phyloP scores from a whole-genome alignment of 2,329 filamentous ascomycete genomes.

The Orbilia javanica region DNA sequence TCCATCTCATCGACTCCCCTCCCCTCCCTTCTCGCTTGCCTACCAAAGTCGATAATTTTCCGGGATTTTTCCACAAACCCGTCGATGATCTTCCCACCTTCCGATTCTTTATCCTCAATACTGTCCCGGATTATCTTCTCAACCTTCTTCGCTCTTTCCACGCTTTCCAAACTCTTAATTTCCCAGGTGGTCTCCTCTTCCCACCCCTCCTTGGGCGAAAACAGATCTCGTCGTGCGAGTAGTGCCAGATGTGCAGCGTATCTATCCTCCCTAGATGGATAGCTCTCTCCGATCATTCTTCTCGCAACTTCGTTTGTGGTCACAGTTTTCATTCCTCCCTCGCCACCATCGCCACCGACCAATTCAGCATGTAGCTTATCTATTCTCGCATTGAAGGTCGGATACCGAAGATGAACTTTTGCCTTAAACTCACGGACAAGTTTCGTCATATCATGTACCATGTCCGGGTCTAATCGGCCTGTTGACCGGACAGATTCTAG shows the following conservation, averaged over 20 bases:
- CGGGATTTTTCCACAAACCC: slow-evolving; percentile 70
- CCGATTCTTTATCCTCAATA: slow-evolving; percentile 61
- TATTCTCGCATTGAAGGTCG: slow-evolving; percentile 35
- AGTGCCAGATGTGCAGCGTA: slow-evolving; percentile 79
- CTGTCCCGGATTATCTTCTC: slow-evolving; percentile 23
- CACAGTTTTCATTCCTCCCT: slow-evolving; percentile 21
- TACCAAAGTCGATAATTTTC: slow-evolving; percentile 69
- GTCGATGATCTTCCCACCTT: slow-evolving; percentile 58
- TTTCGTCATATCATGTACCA: slow-evolving; percentile 42
- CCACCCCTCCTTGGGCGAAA: slow-evolving; percentile 67
- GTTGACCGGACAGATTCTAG: slow-evolving; percentile 21
- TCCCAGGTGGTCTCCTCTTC: slow-evolving; percentile 69
- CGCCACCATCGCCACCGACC: slow-evolving; percentile 16
- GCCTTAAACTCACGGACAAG: slow-evolving; percentile 54
- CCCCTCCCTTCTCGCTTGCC: slow-evolving; percentile 66
- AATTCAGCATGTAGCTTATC: slow-evolving; percentile 53
- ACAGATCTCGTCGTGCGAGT: slow-evolving; percentile 69
- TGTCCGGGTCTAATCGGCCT: slow-evolving; percentile 9
- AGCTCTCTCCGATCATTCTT: slow-evolving; percentile 63
- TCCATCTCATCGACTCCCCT: slow-evolving; percentile 49
- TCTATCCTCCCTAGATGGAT: slow-evolving; percentile 68
- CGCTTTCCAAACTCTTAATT: slow-evolving; percentile 70
- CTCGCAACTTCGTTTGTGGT: slow-evolving; percentile 57
- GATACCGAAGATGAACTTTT: slow-evolving; percentile 45
- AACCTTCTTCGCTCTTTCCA: slow-evolving; percentile 45